Evolutionary conservation across 345 rosid genomes (phyloP).

Genomic region (Barbarea vulgaris): DNA sequence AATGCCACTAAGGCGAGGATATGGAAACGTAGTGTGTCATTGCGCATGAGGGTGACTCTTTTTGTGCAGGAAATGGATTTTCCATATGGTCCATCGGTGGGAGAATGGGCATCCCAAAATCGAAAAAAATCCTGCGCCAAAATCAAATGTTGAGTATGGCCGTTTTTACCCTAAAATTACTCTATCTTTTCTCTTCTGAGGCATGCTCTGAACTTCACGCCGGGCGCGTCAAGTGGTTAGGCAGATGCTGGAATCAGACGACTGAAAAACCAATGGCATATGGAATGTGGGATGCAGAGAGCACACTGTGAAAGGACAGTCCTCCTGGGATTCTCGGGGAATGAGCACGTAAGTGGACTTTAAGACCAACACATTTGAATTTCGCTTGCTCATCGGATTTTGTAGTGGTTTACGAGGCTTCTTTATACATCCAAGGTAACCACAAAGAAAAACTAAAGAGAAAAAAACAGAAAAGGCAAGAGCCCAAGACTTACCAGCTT

Average conservation of each 20-base stretch:
- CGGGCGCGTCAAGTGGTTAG: neutral
- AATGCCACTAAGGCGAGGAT: constrained; percentile 66
- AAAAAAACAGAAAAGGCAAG: neutral
- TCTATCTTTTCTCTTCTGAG: constrained; percentile 41
- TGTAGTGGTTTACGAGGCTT: constrained; percentile 14
- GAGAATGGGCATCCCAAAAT: constrained; percentile 58
- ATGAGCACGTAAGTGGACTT: neutral
- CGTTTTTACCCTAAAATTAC: constrained; percentile 60
- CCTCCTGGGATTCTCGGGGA: neutral
- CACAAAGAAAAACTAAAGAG: neutral
- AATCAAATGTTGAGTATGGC: constrained; percentile 87
- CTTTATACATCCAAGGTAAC: neutral
- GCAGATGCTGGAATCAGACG: neutral
- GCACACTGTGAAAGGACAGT: neutral
- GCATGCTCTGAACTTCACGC: constrained; percentile 51
- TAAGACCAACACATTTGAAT: neutral
- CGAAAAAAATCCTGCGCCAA: constrained; percentile 83
- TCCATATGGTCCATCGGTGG: constrained; percentile 65
- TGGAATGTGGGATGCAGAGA: neutral
- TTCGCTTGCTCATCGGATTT: constrained; percentile 11
- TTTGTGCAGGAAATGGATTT: constrained; percentile 55
- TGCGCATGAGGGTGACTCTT: constrained; percentile 57
- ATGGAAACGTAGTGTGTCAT: constrained; percentile 63
- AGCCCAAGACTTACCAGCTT: constrained; percentile 71
- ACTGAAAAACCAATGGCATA: neutral